Conservation (phyloP, 495 filamentous ascomycete genomes). For the Aspergillus nanangensis region DNA sequence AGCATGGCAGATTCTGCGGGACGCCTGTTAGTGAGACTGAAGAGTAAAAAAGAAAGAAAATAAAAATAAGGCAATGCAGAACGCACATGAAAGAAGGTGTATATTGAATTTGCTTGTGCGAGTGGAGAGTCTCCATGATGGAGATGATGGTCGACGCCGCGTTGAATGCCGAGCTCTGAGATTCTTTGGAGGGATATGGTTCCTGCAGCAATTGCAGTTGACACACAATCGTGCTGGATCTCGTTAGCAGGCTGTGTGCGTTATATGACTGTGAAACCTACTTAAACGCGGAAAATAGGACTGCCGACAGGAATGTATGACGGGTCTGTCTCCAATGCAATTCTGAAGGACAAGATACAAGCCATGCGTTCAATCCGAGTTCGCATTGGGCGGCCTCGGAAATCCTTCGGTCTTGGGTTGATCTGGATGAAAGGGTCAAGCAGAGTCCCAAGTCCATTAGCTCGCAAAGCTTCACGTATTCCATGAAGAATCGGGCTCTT, state of each 20-base stretch:
- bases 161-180: conserved; percentile 84
- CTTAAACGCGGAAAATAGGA: conserved; percentile 87
- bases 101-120: conserved; percentile 70
- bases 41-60: neutral
- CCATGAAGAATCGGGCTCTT: conserved; percentile 86
- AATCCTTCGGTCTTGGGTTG: conserved; percentile 69
- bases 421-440: conserved; percentile 65
- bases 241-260: neutral
- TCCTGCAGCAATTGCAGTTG: conserved; percentile 82
- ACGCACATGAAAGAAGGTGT: conserved; percentile 81
- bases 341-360: conserved; percentile 77
- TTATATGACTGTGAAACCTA: conserved; percentile 27
- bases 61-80: neutral
- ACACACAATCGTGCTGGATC: conserved; percentile 72
- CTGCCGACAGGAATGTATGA: conserved; percentile 86
- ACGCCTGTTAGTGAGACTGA: neutral
- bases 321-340: conserved; percentile 71
- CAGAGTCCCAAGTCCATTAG: conserved; percentile 89
- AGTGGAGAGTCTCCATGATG: conserved; percentile 75
- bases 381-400: conserved; percentile 83
- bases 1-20: conserved; percentile 9
- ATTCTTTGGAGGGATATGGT: conserved; percentile 72
- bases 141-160: conserved; percentile 84
- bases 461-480: conserved; percentile 88
- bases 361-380: conserved; percentile 87